Evolutionary conservation across 192 early-diverging fungal species (phyloP), one percentile per base, ranked within the genome.

Genomic region (Entophlyctis luteolus): DNA sequence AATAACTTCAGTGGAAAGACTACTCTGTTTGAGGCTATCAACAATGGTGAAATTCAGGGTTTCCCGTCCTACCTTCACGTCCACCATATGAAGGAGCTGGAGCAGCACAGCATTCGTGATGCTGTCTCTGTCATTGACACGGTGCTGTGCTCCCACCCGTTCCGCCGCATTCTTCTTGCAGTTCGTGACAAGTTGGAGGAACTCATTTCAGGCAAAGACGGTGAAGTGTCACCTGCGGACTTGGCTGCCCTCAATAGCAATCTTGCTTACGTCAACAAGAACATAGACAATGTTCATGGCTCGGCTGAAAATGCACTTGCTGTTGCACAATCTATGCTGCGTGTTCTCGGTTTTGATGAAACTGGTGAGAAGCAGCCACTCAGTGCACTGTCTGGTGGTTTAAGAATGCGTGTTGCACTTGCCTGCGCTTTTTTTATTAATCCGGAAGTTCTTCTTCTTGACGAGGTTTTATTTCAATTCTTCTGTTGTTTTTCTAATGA

Each of bases 381-480:
- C 66, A 81, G 82, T 33, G 67, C 73, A 4, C 87, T 93, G n/a
- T 88, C 87, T 71, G 90, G 90, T 78, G 90, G 90, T 76, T 91
- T 88, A 87, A 89, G 90, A 77, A 93, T 93, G 91, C 90, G 89
- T 85, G 75, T 90, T 52, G 89, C 85, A 75, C 84, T 93, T 74
- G 90, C 90, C 16, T 86, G 89, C 79, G 90, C 91, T 46, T 87
- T 93, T 82, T 79, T 93, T 73, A 77, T 82, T 79, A 88, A 89
- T 70, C 85, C 90, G 68, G 91, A 93, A 73, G 86, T 93, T 49
- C 73, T 91, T 68, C 78, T 93, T 62, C 76, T 91, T 63, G 91
- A 93, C 71, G 91, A 93, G 59, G 59, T 60, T 14, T 53, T n/a
- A n/a, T 46, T 25, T 60, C 25, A 36, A 5, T 28, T 57, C 8